Evolutionary conservation across 1,139 yeast species (phyloP).

Genomic region (Wickerhamiella pararugosa): DNA sequence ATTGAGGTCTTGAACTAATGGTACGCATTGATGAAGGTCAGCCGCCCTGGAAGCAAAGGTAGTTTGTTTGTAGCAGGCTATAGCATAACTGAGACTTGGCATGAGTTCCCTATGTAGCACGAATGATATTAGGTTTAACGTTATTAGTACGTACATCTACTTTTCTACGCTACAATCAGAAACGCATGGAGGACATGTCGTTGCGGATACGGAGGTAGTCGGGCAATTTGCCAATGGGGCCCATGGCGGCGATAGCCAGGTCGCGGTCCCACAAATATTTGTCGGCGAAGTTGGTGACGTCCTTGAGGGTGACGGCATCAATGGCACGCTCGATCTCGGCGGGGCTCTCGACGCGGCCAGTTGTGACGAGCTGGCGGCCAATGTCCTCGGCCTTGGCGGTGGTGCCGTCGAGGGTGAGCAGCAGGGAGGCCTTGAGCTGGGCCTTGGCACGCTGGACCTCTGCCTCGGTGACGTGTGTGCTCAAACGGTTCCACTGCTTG

Average conservation of each 20-base stretch:
- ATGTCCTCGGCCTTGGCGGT: conserved; percentile 96
- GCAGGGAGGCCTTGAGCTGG: conserved; percentile 80
- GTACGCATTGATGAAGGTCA: too few species aligned
- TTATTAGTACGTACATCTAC: too few species aligned
- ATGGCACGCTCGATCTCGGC: conserved; percentile 83
- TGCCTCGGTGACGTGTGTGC: conserved; percentile 62
- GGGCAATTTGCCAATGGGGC: conserved; percentile 55
- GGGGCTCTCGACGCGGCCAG: conserved; percentile 81
- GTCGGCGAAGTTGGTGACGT: conserved; percentile 80
- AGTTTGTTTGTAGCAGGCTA: too few species aligned
- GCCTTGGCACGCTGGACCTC: conserved; percentile 93
- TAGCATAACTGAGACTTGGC: too few species aligned
- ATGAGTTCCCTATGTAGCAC: too few species aligned
- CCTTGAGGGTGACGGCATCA: conserved; percentile 61
- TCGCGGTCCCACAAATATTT: conserved; percentile 66
- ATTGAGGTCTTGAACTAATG: too few species aligned
- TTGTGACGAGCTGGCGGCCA: conserved; percentile 91
- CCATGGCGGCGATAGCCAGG: conserved; percentile 79
- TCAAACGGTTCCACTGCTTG: conserved; percentile 79
- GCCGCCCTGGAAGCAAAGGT: too few species aligned
- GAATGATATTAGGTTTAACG: too few species aligned
- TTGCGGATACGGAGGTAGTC: conserved; percentile 39
- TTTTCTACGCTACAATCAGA: conserved; percentile 14
- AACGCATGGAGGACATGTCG: conserved; percentile 28
- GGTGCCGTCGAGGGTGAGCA: conserved; percentile 82